Base-by-base conservation (phyloP, 306 rosid genomes). In the Trifolium pratense region DNA sequence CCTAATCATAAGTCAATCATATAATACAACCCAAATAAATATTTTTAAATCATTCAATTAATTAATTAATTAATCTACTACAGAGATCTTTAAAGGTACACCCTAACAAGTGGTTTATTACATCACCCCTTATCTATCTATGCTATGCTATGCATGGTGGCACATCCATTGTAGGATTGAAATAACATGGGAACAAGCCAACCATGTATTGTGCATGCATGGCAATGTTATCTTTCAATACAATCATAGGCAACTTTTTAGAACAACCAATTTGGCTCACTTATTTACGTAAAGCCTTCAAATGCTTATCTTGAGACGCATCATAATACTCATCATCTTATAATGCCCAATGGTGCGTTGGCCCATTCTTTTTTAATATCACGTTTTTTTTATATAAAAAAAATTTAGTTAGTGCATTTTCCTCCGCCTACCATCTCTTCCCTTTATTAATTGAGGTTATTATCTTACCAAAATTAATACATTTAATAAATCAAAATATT, bases 231-330 rank as follows among this genome's bases (percentile, higher is more conserved):
- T 84, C 80, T 80, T 57, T 65, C 82, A 20, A 51, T 68, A 74
- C 81, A 71, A 79, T 83, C 83, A 83, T 79, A 59, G 55, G 31
- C 60, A 55, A 77, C 83, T 74, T 84, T 84, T 80, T 76, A 18
- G 65, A 16, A 36, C 78, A 46, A 60, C 20, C 20, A 48, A 31
- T 39, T 61, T 73, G 69, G 70, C 62, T 79, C 84, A 66, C 81
- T 84, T 49, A 73, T 82, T 84, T 80, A 32, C 85, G 80, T 84
- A 78, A 74, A 78, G 85, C 63, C 82, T 31, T 84, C 75, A 45
- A 74, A 80, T 78, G 40, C 83, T 84, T 80, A 80, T 84, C 87
- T 64, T 62, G 1, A 71, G 43, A 66, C 40, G 46, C 76, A 73
- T n/a, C n/a, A n/a, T n/a, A n/a, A n/a, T 63, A 48, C 7, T 64